Base-by-base conservation (phyloP, 2,329 filamentous ascomycete genomes). In the Amauroascus niger region DNA sequence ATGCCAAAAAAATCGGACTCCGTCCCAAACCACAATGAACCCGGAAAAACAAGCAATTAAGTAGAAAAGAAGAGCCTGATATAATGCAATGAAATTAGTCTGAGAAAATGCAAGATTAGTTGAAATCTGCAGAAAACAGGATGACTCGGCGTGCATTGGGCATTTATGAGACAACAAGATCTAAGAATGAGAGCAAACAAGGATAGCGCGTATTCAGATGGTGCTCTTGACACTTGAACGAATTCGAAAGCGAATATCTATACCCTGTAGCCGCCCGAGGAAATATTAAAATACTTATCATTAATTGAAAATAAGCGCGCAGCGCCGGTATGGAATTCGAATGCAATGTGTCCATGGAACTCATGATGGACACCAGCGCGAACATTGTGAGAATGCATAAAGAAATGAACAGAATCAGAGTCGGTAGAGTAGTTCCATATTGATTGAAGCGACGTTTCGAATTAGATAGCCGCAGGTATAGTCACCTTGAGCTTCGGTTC, bases 401-500 rank as follows among this genome's bases (percentile, higher is more conserved):
- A n/a, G n/a, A n/a, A 46, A 20, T 30, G 16, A 33, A 46, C 28
- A 8, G 6, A 13, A 13, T 46, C 37, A 20, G 16, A 22, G 14
- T 11, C 6, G n/a, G 28, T 13, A 11, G 16, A 16, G 37, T 13
- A 24, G 16, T 16, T 24, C 22, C 3, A 8, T 20, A 47, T 35
- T 41, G 13, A 7, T 18, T 18, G 5, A 39, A 13, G 35, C 37
- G 13, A n/a, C 6, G 4, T 22, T 30, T 30, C 35, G 32, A 24
- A 13, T 22, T 11, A 11, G 18, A 39, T 14, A 3, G 33, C 32
- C 11, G 41, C 30, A 14, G 52, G 52, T 24, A 54, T 52, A 1
- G 52, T 55, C 48, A 57, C 52, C 16, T 57, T 57, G n/a, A 55
- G 52, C 48, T 44, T 50, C 24, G 55, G 55, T 33, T 57, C 55